Evolutionary conservation across 805 yeast genomes (phyloP).

Genomic region (Saccharomycopsis schoenii): DNA sequence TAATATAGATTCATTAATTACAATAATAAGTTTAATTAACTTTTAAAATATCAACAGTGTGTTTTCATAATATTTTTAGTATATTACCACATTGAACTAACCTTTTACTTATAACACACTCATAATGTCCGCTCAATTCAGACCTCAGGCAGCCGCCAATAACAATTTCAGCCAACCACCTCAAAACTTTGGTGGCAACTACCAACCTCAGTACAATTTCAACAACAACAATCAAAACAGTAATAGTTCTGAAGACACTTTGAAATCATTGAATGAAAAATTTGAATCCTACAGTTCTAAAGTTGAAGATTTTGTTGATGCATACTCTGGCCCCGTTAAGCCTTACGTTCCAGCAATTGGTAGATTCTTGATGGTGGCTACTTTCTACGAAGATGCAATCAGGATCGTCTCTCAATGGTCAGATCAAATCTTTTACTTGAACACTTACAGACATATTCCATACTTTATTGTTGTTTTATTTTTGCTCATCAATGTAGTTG

Average conservation of each 20-base stretch:
- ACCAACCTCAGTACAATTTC: constrained; percentile 17
- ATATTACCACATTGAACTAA: background rate
- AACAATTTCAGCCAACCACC: constrained; percentile 15
- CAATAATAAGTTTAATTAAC: background rate
- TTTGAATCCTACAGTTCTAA: constrained; percentile 44
- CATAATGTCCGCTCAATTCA: constrained; percentile 13
- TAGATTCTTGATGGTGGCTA: constrained; percentile 82
- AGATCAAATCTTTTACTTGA: constrained; percentile 78
- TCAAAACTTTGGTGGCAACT: background rate
- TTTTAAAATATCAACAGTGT: too few species aligned
- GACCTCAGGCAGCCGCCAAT: constrained; percentile 10
- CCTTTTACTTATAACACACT: background rate
- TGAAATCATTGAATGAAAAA: constrained; percentile 20
- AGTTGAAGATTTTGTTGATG: constrained; percentile 46
- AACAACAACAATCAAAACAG: background rate
- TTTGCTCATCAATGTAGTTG: constrained; percentile 48
- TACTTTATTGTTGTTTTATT: constrained; percentile 68
- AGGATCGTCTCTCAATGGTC: constrained; percentile 83
- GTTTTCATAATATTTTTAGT: too few species aligned
- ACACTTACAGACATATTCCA: constrained; percentile 72
- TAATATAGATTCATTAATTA: background rate
- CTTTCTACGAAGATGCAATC: constrained; percentile 81
- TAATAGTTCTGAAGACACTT: background rate
- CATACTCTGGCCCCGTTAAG: constrained; percentile 40
- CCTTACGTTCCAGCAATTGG: constrained; percentile 85